Conservation (phyloP, 495 filamentous ascomycete species). For the Aspergillus campestris region DNA sequence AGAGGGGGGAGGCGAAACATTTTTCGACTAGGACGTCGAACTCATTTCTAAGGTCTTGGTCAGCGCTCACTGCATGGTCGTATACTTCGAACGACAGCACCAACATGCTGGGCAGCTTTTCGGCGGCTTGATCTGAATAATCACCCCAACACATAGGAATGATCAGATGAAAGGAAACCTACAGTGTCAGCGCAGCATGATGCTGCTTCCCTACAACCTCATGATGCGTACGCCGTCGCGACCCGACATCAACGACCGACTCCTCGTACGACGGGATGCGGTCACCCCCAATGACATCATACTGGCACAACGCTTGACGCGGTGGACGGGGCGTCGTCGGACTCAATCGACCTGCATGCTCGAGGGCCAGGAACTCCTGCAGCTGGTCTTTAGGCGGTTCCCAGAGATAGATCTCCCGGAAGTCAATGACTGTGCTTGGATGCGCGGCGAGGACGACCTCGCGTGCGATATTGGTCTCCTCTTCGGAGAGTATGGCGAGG, state of each 20-base stretch:
- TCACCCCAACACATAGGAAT: too few species aligned
- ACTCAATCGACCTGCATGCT: slow-evolving; percentile 40
- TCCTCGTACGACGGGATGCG: slow-evolving; percentile 52
- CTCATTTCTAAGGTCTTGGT: slow-evolving; percentile 40
- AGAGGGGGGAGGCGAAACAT: slow-evolving; percentile 52
- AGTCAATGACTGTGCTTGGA: slow-evolving; percentile 37
- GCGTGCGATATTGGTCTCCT: slow-evolving; percentile 39
- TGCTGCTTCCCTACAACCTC: slow-evolving; percentile 48
- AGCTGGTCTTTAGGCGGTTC: slow-evolving; percentile 44
- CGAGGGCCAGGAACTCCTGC: slow-evolving; percentile 38
- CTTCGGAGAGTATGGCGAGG: slow-evolving; percentile 36
- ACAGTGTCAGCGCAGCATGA: slow-evolving; percentile 55
- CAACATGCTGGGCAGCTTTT: too few species aligned
- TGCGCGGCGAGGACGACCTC: slow-evolving; percentile 37
- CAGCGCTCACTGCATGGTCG: slow-evolving; percentile 3
- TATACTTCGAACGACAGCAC: too few species aligned
- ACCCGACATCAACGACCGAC: slow-evolving; percentile 51
- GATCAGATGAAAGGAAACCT: slow-evolving; percentile 11
- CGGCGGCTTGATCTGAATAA: too few species aligned
- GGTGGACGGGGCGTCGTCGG: slow-evolving; percentile 42
- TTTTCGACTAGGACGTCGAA: slow-evolving; percentile 54
- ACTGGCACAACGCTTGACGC: slow-evolving; percentile 54
- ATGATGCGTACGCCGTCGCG: slow-evolving; percentile 38
- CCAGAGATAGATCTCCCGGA: slow-evolving; percentile 45
- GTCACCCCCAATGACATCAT: slow-evolving; percentile 55